Evolutionary conservation across 352 stramenopile genomes (phyloP).

Genomic region (Phytophthora tubulina): DNA sequence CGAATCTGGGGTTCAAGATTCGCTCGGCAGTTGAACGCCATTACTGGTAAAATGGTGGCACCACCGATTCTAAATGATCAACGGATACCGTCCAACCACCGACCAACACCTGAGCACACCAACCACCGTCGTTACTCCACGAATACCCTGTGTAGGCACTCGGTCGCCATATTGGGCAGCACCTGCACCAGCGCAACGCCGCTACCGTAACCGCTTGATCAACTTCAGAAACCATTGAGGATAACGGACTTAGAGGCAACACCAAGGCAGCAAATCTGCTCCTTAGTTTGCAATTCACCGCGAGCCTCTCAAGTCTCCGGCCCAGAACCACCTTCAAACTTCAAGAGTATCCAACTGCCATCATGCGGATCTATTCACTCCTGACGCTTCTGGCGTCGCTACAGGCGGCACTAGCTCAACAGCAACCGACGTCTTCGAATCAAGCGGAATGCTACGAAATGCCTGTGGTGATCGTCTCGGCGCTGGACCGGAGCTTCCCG

Average conservation of each 20-base stretch:
- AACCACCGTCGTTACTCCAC: conserved; percentile 16
- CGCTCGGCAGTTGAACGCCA: conserved; percentile 23
- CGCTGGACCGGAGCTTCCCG: conserved; percentile 64
- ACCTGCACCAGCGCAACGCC: conserved; percentile 1
- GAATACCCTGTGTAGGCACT: neutral
- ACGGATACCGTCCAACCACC: conserved; percentile 4
- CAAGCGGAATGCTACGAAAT: conserved; percentile 71
- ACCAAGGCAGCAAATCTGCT: neutral
- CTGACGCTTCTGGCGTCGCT: conserved; percentile 33
- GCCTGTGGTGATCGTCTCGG: conserved; percentile 72
- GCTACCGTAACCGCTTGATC: conserved; percentile 19
- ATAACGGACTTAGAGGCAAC: conserved; percentile 21
- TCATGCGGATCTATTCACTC: conserved; percentile 31
- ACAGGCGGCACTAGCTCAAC: conserved; percentile 18
- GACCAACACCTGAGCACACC: neutral
- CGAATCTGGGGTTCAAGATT: conserved; percentile 5
- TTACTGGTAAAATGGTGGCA: neutral
- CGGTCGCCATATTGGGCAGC: conserved; percentile 14
- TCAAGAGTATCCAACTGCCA: conserved; percentile 9
- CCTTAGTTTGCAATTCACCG: conserved; percentile 31
- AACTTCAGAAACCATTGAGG: conserved; percentile 9
- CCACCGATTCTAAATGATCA: neutral
- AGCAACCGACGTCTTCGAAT: conserved; percentile 16
- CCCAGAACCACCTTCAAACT: conserved; percentile 15
- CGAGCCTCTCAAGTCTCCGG: conserved; percentile 28